Percentiles rank a stretch among this genome's conserved stretches.
Evolutionary conservation across 768 basidiomycete species (phyloP).

Genomic region (Macrolepiota dolichaula): DNA sequence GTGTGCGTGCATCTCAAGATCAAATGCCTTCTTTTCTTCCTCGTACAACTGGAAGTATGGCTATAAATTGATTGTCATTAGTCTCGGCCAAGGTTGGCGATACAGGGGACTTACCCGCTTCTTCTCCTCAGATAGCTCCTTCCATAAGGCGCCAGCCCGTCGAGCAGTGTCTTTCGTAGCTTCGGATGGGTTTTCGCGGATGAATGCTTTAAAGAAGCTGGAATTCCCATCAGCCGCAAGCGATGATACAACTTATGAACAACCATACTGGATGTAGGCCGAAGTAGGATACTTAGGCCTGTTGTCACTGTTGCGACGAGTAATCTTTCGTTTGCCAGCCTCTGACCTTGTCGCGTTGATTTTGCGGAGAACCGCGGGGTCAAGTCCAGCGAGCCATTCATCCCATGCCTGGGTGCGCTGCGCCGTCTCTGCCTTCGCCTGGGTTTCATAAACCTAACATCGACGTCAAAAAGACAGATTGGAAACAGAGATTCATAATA

Average conservation of each 20-base stretch:
- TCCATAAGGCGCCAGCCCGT: slow-evolving; percentile 8
- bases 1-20: neutral
- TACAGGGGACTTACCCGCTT: slow-evolving; percentile 10
- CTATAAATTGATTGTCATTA: neutral
- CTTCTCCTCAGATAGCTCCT: slow-evolving; percentile 2
- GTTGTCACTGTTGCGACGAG: neutral
- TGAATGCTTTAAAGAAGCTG: slow-evolving; percentile 8
- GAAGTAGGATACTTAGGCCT: neutral
- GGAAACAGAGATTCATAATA: too few relatives aligned
- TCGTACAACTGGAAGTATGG: neutral
- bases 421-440: neutral
- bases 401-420: slow-evolving; percentile 2
- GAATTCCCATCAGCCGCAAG: neutral
- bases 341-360: slow-evolving; percentile 14
- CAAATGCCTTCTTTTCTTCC: neutral
- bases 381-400: slow-evolving; percentile 16
- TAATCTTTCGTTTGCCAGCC: slow-evolving; percentile 2
- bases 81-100: neutral
- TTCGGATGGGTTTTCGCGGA: neutral
- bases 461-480: neutral
- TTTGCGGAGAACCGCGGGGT: slow-evolving; percentile 12
- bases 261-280: slow-evolving; percentile 13
- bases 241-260: neutral
- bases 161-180: neutral
- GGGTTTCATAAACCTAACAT: slow-evolving; percentile 1